Evolutionary conservation across 176 grass and related monocot species (phyloP), one percentile per base, ranked within the genome.

Genomic region (Triticum urartu): DNA sequence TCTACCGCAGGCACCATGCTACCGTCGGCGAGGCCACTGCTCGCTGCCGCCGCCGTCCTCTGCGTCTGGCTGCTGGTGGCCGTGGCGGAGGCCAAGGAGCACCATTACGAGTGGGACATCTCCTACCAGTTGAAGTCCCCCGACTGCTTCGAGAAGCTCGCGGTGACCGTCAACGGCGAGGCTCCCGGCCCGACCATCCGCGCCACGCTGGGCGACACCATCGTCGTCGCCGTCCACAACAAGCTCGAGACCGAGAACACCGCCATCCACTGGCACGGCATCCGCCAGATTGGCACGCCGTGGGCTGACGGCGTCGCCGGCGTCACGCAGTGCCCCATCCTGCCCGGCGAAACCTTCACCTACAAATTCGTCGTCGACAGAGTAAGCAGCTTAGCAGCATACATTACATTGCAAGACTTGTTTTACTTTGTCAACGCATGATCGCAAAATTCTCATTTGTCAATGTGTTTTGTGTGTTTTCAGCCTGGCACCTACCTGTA

Each of bases 211-310:
- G 94, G 92, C 0, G 92, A 97, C 80, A 94, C 94, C 6, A 9
- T 97, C 12, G 81, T 88, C 13, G 80, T 97, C 36, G 68, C 84
- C 9, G 90, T 94, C 34, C 81, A 80, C 24, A 97, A 94, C 64
- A 58, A 7, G 11, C 86, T 94, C 2, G 72, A 89, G 13, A 97
- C 90, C 3, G 94, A 94, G 89, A 97, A 94, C 90, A 81, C 83
- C 1, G 92, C 90, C 50, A 97, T 97, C 72, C 94, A 97, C 64
- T 94, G 94, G 94, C 94, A 94, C 20, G 92, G 88, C n/a, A 97
- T 97, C 67, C 81, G 92, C 10, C 89, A 95, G 74, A 77, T 77
- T 56, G 74, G 6, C 26, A 77, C 74, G 17, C 74, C 74, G 4
- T 77, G 74, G 73, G 74, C 74, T 34, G 74, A 77, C 26, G 74